phyloP scores from a whole-genome alignment of 2,329 filamentous ascomycete genomes.

The Penicillium sp. region DNA sequence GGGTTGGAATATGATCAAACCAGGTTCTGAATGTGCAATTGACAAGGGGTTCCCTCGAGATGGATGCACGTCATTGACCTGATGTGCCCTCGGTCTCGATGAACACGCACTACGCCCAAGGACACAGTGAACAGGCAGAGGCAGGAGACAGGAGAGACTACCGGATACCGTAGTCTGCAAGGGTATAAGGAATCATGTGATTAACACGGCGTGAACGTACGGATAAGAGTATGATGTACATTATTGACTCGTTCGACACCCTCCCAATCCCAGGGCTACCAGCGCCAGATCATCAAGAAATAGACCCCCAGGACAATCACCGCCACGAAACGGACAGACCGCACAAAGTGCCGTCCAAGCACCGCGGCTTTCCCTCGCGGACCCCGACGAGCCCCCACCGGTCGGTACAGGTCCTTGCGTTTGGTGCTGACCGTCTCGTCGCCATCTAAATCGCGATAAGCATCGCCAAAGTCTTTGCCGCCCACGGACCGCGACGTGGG shows the following conservation, averaged over 20 bases:
- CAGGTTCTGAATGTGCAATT: too few relatives aligned
- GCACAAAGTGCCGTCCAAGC: slow-evolving; percentile 56
- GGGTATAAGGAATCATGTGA: too few relatives aligned
- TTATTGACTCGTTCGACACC: slow-evolving; percentile 9
- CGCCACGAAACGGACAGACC: slow-evolving; percentile 56
- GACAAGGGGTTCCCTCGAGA: too few relatives aligned
- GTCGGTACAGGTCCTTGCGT: slow-evolving; percentile 22
- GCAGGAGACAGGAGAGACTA: too few relatives aligned
- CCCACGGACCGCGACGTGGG: slow-evolving; percentile 16
- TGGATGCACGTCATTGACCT: too few relatives aligned
- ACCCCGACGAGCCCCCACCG: slow-evolving; percentile 14
- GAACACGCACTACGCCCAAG: too few relatives aligned
- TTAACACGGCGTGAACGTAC: too few relatives aligned
- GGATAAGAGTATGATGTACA: too few relatives aligned
- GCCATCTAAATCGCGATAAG: slow-evolving; percentile 20
- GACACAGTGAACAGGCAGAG: too few relatives aligned
- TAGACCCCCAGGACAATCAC: slow-evolving; percentile 61
- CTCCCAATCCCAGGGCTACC: slow-evolving; percentile 36
- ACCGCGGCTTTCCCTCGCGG: slow-evolving; percentile 31
- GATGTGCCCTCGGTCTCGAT: too few relatives aligned
- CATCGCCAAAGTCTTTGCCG: slow-evolving; percentile 14
- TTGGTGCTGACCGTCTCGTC: slow-evolving; percentile 22
- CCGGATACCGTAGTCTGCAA: too few relatives aligned
- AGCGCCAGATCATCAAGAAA: slow-evolving; percentile 59
- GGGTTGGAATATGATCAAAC: too few relatives aligned